Percentiles rank a stretch among this genome's conserved stretches.
These are phyloP conservation scores for Tolypocladium amazonense DNA, from an alignment of 2,329 filamentous ascomycete genomes.

Conservation along the genomic window DNA sequence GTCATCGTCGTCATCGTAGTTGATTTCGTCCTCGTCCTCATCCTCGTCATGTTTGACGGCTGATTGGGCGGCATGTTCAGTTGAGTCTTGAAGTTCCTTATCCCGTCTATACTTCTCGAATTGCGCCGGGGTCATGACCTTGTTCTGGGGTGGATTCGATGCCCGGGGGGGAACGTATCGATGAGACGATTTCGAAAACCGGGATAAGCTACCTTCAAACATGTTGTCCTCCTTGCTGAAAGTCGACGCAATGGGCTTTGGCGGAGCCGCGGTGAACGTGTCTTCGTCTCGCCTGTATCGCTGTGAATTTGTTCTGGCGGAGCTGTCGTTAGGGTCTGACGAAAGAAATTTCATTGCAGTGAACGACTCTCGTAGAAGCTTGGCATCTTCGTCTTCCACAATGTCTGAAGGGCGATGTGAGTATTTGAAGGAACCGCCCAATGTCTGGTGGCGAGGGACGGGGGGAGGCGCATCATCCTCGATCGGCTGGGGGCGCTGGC, in stretches of 20 bases:
- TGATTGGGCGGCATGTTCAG: constrained; percentile 27
- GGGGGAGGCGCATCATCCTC: constrained; percentile 27
- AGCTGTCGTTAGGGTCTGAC: constrained; percentile 10
- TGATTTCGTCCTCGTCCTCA: constrained; percentile 52
- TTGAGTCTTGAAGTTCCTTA: constrained; percentile 48
- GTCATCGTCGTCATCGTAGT: constrained; percentile 67
- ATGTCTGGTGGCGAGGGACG: constrained; percentile 22
- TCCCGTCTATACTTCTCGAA: constrained; percentile 75
- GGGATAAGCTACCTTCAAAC: constrained; percentile 37
- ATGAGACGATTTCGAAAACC: constrained; percentile 24
- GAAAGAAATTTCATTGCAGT: constrained; percentile 36
- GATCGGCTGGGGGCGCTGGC: constrained; percentile 40
- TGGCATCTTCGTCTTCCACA: constrained; percentile 42
- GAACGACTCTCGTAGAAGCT: constrained; percentile 40
- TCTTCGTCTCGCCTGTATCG: constrained; percentile 31
- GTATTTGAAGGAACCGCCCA: constrained; percentile 17
- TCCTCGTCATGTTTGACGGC: constrained; percentile 50
- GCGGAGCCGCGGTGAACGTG: constrained; percentile 20
- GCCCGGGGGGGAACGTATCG: constrained; percentile 23
- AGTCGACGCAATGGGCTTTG: constrained; percentile 15
- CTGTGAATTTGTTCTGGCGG: constrained; percentile 7
- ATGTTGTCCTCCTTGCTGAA: constrained; percentile 41
- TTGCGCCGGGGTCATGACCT: constrained; percentile 83
- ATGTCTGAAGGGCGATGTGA: constrained; percentile 24
- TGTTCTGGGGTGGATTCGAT: constrained; percentile 42